Evolutionary conservation across 2,329 filamentous ascomycete species (phyloP), one percentile per base, ranked within the genome.

Genomic region (Kalmusia sp.): DNA sequence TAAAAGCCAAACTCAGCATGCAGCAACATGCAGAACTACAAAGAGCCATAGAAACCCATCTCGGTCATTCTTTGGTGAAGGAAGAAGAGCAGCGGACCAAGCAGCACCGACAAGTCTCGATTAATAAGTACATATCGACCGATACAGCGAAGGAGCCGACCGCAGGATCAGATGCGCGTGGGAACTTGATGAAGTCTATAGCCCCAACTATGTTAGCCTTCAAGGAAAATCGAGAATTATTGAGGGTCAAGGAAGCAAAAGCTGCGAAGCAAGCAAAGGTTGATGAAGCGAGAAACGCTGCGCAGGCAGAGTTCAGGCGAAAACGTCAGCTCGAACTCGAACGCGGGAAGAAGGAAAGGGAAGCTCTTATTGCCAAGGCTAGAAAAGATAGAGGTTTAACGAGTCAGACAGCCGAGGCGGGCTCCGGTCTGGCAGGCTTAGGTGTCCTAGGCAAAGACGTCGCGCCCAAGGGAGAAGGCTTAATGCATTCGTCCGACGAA

Each of bases 1-100:
- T 88, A 59, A 88, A 85, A 64, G 96, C 93, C 2, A 96, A 96
- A 63, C 77, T 98, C 61, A 90, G 84, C 11, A 84, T 85, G 30
- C 87, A 89, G 51, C 92, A 98, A 69, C 92, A 93, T 61, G 93
- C 93, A 9, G 91, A 96, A 74, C 80, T 98, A 44, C 80, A 85
- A 48, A 76, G 82, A 47, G 83, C 85, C 15, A 71, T 87, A n/a
- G 85, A 88, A 61, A 79, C 70, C 14, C 76, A 82, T 63, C 60
- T 77, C n/a, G 79, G 77, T 12, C 69, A 71, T 24, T 57, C 70
- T 6, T 54, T 75, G 34, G 52, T 58, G 17, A 74, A 73, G 50
- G 67, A 64, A 37, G 69, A 70, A 46, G 69, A 69, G 48, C 68
- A 68, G 41, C 63, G 68, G 14, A 57, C 62, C 14, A 74, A 72